A percentile compares a stretch with the other conserved stretches of the same genome.
Conservation (phyloP, 2,329 filamentous ascomycete species). For the Trichoderma oligosporum region DNA sequence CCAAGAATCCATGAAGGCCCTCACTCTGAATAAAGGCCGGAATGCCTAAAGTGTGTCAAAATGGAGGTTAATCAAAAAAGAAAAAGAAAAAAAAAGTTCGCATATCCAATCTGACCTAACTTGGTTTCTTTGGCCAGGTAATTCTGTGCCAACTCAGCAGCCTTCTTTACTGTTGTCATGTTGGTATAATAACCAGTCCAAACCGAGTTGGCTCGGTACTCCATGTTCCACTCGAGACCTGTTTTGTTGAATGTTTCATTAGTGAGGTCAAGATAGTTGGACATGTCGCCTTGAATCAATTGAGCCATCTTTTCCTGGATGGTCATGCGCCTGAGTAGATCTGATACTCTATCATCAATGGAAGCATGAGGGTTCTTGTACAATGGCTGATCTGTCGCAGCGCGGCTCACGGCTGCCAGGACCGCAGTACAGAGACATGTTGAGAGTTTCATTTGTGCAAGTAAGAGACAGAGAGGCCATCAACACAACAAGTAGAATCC, state of each 20-base stretch:
- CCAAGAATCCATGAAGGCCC: conserved; percentile 1
- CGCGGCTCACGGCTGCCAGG: neutral
- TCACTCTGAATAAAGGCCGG: conserved; percentile 6
- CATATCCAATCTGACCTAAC: neutral
- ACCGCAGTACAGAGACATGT: neutral
- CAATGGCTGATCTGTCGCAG: neutral
- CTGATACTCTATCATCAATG: conserved; percentile 6
- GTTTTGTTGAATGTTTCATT: conserved; percentile 5
- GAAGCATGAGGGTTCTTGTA: conserved; percentile 11
- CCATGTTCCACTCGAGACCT: conserved; percentile 11
- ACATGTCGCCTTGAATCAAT: conserved; percentile 8
- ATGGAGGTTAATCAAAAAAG: neutral
- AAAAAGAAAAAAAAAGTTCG: too few species aligned
- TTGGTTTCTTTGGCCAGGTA: conserved; percentile 1
- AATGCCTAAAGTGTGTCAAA: neutral
- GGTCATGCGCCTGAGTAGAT: conserved; percentile 4
- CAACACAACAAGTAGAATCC: neutral
- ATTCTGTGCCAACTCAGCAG: neutral
- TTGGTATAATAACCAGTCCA: conserved; percentile 13
- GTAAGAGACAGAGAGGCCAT: neutral
- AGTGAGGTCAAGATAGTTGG: conserved; percentile 9
- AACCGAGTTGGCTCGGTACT: conserved; percentile 9
- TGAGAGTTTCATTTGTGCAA: neutral
- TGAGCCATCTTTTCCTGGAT: conserved; percentile 12
- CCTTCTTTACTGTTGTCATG: conserved; percentile 8